These are phyloP conservation scores for Scleromitrula shiraiana DNA, from an alignment of 2,329 filamentous ascomycete genomes.

Conservation along the genomic window DNA sequence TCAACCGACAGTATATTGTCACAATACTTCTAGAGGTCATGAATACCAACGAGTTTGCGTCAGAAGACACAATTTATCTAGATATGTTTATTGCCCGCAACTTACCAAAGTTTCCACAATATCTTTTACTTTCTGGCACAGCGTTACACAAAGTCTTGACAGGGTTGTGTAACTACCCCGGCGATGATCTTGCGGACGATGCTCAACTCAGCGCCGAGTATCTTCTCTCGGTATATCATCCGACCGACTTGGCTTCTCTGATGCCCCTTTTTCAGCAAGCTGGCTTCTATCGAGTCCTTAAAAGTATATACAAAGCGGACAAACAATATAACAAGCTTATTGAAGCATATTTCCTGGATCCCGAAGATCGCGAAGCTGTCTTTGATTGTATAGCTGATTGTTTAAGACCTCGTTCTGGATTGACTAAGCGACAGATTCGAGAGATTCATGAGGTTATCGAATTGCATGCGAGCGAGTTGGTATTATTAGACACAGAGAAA, in stretches of 20 bases:
- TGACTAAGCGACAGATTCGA: constrained; percentile 61
- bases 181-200: constrained; percentile 75
- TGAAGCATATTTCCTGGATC: constrained; percentile 77
- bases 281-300: constrained; percentile 83
- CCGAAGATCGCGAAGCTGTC: constrained; percentile 62
- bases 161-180: constrained; percentile 79
- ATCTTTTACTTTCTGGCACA: constrained; percentile 82
- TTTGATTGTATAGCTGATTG: constrained; percentile 76
- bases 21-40: constrained; percentile 89
- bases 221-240: constrained; percentile 85
- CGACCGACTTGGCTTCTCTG: constrained; percentile 67
- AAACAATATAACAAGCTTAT: constrained; percentile 73
- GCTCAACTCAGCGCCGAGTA: constrained; percentile 97
- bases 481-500: constrained; percentile 46
- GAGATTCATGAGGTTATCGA: constrained; percentile 60
- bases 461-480: constrained; percentile 48
- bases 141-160: constrained; percentile 73
- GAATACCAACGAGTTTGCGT: constrained; percentile 65
- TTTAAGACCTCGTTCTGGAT: constrained; percentile 53
- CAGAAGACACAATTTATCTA: constrained; percentile 82
- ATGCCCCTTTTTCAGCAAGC: constrained; percentile 73
- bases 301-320: constrained; percentile 75
- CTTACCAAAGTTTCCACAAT: constrained; percentile 92
- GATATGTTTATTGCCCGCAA: constrained; percentile 99
- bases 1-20: constrained; percentile 87